A percentile compares a stretch with the other conserved stretches of the same genome.
Conservation (phyloP, 1,284 basidiomycete genomes). For the Sanghuangporus sanghuang region DNA sequence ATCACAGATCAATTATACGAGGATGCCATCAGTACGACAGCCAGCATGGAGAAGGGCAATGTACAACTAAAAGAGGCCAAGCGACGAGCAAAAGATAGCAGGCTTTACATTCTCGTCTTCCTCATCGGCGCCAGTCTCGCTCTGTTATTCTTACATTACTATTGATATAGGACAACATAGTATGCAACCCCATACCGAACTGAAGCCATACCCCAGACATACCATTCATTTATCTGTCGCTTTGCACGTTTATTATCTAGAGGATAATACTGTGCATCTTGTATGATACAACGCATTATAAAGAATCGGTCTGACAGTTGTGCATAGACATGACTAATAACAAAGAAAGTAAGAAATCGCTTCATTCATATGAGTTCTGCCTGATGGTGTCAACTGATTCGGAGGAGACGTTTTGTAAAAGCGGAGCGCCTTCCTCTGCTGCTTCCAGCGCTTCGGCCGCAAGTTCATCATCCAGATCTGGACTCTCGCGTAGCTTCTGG, state of each 20-base stretch:
- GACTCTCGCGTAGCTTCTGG: slow-evolving; percentile 42
- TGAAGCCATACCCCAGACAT: not conserved
- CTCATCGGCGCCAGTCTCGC: slow-evolving; percentile 82
- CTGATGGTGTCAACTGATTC: slow-evolving; percentile 17
- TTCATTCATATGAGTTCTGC: not conserved
- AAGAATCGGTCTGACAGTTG: not conserved
- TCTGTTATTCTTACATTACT: slow-evolving; percentile 83
- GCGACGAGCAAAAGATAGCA: slow-evolving; percentile 74
- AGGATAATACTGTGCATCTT: slow-evolving; percentile 12
- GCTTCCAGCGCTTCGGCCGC: slow-evolving; percentile 61
- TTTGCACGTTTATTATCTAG: slow-evolving; percentile 4
- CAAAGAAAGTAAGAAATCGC: not conserved
- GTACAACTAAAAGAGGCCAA: slow-evolving; percentile 79
- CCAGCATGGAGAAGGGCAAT: slow-evolving; percentile 83
- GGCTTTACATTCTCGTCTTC: slow-evolving; percentile 82
- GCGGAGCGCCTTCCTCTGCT: slow-evolving; percentile 55
- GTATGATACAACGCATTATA: not conserved
- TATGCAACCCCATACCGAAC: not conserved
- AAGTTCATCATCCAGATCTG: slow-evolving; percentile 47
- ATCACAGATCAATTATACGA: slow-evolving; percentile 85
- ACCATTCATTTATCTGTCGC: not conserved
- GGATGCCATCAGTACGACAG: slow-evolving; percentile 80
- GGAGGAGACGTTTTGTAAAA: slow-evolving; percentile 38
- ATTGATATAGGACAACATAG: slow-evolving; percentile 32
- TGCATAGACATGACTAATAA: not conserved